Evolutionary conservation across 257 asterid species (phyloP).

Genomic region (Coffea canephora): DNA sequence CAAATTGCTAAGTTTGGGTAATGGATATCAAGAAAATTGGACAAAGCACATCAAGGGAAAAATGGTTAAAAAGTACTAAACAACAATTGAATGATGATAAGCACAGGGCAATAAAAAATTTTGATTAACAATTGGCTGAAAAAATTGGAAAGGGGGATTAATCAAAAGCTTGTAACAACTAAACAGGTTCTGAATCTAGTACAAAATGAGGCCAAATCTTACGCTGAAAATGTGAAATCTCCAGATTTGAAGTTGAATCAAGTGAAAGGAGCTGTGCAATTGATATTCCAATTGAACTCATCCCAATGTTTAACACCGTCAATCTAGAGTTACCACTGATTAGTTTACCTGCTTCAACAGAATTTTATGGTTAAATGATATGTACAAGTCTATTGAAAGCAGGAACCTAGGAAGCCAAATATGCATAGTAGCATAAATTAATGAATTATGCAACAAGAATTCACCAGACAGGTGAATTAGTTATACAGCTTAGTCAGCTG

Average conservation of each 20-base stretch:
- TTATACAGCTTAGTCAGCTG: neutral
- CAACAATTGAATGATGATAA: neutral
- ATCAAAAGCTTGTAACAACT: neutral
- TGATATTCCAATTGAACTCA: slow-evolving; percentile 81
- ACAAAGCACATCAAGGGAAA: neutral
- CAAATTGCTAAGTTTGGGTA: neutral
- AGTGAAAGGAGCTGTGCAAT: slow-evolving; percentile 62
- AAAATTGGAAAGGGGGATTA: neutral
- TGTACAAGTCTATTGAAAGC: neutral
- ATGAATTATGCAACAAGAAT: neutral
- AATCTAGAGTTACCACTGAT: slow-evolving; percentile 32
- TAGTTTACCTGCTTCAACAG: slow-evolving; percentile 44
- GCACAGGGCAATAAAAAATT: neutral
- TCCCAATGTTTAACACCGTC: slow-evolving; percentile 49
- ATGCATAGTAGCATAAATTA: neutral
- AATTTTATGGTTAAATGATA: slow-evolving; percentile 7
- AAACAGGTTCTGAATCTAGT: neutral
- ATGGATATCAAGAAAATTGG: neutral
- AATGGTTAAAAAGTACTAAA: neutral
- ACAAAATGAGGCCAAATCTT: slow-evolving; percentile 15
- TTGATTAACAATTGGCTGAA: neutral
- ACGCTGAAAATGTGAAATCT: slow-evolving; percentile 63
- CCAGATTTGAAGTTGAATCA: slow-evolving; percentile 48
- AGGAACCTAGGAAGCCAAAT: neutral
- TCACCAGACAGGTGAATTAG: neutral